These are phyloP conservation scores for Penicillium bialowiezense DNA, from an alignment of 495 filamentous ascomycete species.

Conservation along the genomic window DNA sequence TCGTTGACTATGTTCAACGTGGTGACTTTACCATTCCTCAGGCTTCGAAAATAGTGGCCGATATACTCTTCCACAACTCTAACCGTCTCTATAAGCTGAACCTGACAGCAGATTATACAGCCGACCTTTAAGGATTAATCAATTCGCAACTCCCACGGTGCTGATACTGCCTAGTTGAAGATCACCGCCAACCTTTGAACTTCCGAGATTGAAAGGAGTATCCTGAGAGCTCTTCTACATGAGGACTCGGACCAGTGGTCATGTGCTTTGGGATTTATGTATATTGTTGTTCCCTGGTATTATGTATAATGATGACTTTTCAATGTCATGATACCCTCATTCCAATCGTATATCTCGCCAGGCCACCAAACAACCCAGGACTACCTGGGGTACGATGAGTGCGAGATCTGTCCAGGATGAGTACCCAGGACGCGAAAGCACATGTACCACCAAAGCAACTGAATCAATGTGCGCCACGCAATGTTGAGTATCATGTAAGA, in stretches of 20 bases:
- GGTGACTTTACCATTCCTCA: constrained; percentile 56
- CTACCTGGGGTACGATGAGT: background rate
- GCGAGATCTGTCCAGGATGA: background rate
- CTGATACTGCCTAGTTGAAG: no score
- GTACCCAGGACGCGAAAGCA: background rate
- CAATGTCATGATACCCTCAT: no score
- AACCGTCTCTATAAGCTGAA: constrained; percentile 62
- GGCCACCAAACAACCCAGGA: background rate
- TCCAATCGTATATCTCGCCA: background rate
- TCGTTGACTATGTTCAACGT: constrained; percentile 59
- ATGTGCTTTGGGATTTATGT: background rate
- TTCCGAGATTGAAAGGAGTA: no score
- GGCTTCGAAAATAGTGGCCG: constrained; percentile 55
- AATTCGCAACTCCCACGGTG: no score
- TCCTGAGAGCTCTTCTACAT: no score
- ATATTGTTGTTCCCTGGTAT: background rate
- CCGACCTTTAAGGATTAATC: constrained; percentile 9
- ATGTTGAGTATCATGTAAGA: background rate
- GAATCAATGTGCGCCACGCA: background rate
- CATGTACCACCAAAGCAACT: background rate
- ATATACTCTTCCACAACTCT: constrained; percentile 69
- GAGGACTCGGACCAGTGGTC: no score
- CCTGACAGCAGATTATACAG: constrained; percentile 13
- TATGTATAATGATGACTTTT: constrained; percentile 1
- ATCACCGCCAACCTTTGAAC: no score